Conservation (phyloP, 2,329 filamentous ascomycete genomes). For the Ustulina deusta region DNA sequence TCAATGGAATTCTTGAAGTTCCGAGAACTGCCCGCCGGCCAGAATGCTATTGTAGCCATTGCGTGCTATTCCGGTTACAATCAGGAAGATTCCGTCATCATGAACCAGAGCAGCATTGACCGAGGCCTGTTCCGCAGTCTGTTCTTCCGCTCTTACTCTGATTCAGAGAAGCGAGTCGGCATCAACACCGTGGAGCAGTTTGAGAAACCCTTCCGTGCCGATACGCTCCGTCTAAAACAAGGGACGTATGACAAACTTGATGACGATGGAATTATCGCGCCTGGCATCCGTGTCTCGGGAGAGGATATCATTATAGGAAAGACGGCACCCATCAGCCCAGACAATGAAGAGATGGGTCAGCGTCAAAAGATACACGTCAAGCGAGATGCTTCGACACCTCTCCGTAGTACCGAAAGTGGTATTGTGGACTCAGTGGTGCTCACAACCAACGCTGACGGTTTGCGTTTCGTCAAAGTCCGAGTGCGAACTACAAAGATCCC, state of each 20-base stretch:
- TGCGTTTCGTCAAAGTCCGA: slow-evolving; percentile 96
- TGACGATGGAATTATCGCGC: slow-evolving; percentile 93
- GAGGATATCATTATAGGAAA: slow-evolving; percentile 99
- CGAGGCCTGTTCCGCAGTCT: slow-evolving; percentile 96
- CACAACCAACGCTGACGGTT: slow-evolving; percentile 93
- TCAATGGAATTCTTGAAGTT: slow-evolving; percentile 99
- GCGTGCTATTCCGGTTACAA: slow-evolving; percentile 98
- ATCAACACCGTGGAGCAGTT: slow-evolving; percentile 94
- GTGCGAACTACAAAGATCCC: slow-evolving; percentile 98
- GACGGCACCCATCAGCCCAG: slow-evolving; percentile 92
- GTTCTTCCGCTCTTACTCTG: slow-evolving; percentile 97
- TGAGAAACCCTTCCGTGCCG: slow-evolving; percentile 90
- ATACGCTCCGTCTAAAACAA: slow-evolving; percentile 92
- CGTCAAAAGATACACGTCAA: slow-evolving; percentile 91
- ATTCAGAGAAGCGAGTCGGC: slow-evolving; percentile 95
- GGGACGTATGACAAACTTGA: slow-evolving; percentile 98
- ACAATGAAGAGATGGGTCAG: slow-evolving; percentile 93
- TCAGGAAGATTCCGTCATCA: slow-evolving; percentile 99
- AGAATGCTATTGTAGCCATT: slow-evolving; percentile 98
- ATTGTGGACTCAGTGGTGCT: slow-evolving; percentile 94
- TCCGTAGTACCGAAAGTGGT: slow-evolving; percentile 95
- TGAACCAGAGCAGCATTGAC: slow-evolving; percentile 99
- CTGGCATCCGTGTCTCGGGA: slow-evolving; percentile 93
- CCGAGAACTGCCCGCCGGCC: slow-evolving; percentile 93
- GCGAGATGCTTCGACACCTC: slow-evolving; percentile 93